Evolutionary conservation across 768 basidiomycete species (phyloP), one percentile per base, ranked within the genome.

Genomic region (Pleurotus pulmonarius): DNA sequence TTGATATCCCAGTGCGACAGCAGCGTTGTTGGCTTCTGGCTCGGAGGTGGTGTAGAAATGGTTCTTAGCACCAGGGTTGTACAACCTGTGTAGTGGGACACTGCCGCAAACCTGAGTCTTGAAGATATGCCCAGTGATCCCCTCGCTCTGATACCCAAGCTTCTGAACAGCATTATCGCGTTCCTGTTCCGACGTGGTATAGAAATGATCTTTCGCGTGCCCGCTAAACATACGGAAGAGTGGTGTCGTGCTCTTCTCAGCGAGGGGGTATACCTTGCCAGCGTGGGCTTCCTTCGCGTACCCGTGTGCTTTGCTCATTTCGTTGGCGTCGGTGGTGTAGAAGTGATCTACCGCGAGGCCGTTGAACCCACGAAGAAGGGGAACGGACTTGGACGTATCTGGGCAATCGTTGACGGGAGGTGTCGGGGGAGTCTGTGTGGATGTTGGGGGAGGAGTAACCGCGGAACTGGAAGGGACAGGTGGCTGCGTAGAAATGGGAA

Each of bases 221-320:
- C 18, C 44, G 24, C 18, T 18, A 13, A 45, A 45, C 16, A 45
- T 18, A 45, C 44, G 44, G 24, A 18, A 45, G 44, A 45, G 24
- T 18, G 44, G 44, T 9, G 24, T 45, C 24, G 49, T 60, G 15
- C 25, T 39, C 44, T 47, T 34, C 43, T 37, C 49, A 44, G 39
- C 41, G 41, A 18, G 52, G 29, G 55, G 4, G 37, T 45, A 59
- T 47, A 59, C 52, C 18, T 24, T 18, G 24, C 44, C 16, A 45
- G 12, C 44, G 11, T 18, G 16, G 11, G 18, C 44, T 45, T 45
- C 44, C 44, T 18, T 18, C 44, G 16, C 24, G 44, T 45, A 45
- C 20, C 16, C 47, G 47, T 24, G n/a, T 13, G 47, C 47, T n/a
- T 49, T 49, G 47, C 25, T 34, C 38, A 51, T 34, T 34, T 51